Evolutionary conservation across 495 filamentous ascomycete genomes (phyloP).

Genomic region (Sordaria brevicollis): DNA sequence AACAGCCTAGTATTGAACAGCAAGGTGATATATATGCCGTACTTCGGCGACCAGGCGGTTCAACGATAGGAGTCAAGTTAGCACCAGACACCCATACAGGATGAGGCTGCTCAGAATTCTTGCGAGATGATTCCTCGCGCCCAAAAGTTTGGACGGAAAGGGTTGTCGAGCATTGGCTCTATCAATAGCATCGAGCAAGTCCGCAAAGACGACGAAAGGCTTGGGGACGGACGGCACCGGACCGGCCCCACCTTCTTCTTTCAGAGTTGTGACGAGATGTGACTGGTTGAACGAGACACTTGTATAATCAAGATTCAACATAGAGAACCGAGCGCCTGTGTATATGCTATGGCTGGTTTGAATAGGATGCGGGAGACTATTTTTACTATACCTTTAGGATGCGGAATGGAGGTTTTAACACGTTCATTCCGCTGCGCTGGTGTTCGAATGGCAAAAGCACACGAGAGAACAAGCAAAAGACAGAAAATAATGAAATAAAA

Average conservation of each 20-base stretch:
- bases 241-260: neutral
- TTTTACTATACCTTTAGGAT: too few species aligned
- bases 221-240: neutral
- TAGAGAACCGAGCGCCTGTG: too few species aligned
- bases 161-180: neutral
- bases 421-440: too few species aligned
- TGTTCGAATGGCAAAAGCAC: neutral
- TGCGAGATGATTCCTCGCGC: neutral
- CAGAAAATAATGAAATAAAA: too few species aligned
- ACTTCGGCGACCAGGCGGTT: too few species aligned
- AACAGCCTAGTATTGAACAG: too few species aligned
- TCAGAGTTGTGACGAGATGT: neutral
- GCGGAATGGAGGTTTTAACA: too few species aligned
- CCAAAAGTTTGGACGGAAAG: neutral
- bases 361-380: too few species aligned
- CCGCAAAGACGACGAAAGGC: too few species aligned
- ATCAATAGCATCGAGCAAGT: neutral
- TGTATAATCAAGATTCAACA: neutral
- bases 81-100: neutral
- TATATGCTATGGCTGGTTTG: too few species aligned
- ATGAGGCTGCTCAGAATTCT: too few species aligned
- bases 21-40: too few species aligned
- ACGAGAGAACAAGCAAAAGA: neutral
- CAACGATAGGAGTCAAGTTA: neutral
- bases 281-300: neutral